These are phyloP conservation scores for Saccharata proteae DNA, from an alignment of 2,329 filamentous ascomycete species.

Conservation along the genomic window DNA sequence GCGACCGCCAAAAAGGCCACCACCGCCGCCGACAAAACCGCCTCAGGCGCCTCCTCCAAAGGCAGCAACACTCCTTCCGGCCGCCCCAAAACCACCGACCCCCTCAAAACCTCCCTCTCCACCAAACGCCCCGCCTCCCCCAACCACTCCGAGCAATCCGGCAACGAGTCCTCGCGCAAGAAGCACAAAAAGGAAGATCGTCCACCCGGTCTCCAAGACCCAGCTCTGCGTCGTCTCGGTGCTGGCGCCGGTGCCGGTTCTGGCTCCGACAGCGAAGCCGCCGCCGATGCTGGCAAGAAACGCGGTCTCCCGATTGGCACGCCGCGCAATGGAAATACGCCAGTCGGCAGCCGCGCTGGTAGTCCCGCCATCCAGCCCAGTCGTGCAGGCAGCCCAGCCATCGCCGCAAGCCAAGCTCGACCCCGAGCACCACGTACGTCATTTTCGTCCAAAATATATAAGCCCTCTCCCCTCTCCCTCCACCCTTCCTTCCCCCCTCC, in stretches of 20 bases:
- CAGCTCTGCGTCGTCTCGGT: too few relatives aligned
- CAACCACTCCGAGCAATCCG: slow-evolving; percentile 79
- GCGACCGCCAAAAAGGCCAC: slow-evolving; percentile 33
- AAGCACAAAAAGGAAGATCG: slow-evolving; percentile 39
- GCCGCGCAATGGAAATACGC: slow-evolving; percentile 48
- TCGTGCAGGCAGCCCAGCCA: slow-evolving; percentile 20
- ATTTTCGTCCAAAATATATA: too few relatives aligned
- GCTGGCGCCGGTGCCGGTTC: slow-evolving; percentile 11
- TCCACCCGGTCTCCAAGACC: slow-evolving; percentile 7
- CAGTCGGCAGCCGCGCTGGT: slow-evolving; percentile 45
- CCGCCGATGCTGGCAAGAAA: slow-evolving; percentile 38
- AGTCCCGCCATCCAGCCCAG: slow-evolving; percentile 26
- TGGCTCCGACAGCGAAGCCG: slow-evolving; percentile 48
- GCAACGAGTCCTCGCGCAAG: slow-evolving; percentile 77
- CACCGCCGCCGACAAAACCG: slow-evolving; percentile 20
- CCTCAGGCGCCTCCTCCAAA: slow-evolving; percentile 51
- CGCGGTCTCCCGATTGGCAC: slow-evolving; percentile 34
- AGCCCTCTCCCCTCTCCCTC: slow-evolving; percentile 1
- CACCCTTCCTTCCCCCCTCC: not conserved
- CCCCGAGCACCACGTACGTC: slow-evolving; percentile 7
- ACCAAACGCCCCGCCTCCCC: slow-evolving; percentile 81
- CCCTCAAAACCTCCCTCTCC: slow-evolving; percentile 29
- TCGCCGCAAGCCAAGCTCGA: too few relatives aligned
- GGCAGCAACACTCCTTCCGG: slow-evolving; percentile 57
- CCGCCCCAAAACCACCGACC: slow-evolving; percentile 37